A percentile compares a stretch with the other conserved stretches of the same genome.
phyloP scores from a whole-genome alignment of 805 yeast genomes.

The Candida ortonii region DNA sequence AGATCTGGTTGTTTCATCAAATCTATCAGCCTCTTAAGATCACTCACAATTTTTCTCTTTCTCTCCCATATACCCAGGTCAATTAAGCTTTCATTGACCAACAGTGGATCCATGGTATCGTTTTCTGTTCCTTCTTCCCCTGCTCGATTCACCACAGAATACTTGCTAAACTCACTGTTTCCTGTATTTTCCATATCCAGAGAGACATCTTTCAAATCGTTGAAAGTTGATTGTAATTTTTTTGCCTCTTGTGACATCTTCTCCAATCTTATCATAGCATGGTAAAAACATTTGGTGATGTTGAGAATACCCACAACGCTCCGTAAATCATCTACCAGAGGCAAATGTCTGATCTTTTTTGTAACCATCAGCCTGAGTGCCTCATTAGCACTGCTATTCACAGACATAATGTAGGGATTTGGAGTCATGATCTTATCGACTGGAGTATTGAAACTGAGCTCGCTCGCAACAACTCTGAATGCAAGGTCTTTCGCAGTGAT shows the following conservation, averaged over 20 bases:
- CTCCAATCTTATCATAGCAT: constrained; percentile 43
- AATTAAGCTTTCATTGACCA: constrained; percentile 21
- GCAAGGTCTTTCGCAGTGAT: constrained; percentile 48
- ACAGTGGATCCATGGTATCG: constrained; percentile 18
- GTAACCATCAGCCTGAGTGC: constrained; percentile 43
- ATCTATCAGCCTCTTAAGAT: constrained; percentile 36
- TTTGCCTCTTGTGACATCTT: constrained; percentile 38
- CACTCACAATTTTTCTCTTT: constrained; percentile 31
- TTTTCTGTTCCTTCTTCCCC: constrained; percentile 13
- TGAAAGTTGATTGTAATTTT: constrained; percentile 31
- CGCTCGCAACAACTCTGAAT: constrained; percentile 37
- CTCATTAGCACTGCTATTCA: constrained; percentile 38
- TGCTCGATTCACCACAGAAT: constrained; percentile 15
- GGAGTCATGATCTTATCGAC: constrained; percentile 40
- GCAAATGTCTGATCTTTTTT: constrained; percentile 42
- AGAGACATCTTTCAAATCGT: constrained; percentile 26
- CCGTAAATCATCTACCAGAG: constrained; percentile 36
- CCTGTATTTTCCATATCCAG: constrained; percentile 12
- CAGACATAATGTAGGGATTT: constrained; percentile 35
- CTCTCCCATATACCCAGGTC: constrained; percentile 27
- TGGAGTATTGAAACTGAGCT: constrained; percentile 24
- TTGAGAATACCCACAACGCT: constrained; percentile 42
- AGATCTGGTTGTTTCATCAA: constrained; percentile 43
- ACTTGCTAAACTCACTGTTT: constrained; percentile 19
- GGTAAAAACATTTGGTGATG: constrained; percentile 46